Conservation (phyloP, 176 grass and related monocot species). For the Ensete glaucum region DNA sequence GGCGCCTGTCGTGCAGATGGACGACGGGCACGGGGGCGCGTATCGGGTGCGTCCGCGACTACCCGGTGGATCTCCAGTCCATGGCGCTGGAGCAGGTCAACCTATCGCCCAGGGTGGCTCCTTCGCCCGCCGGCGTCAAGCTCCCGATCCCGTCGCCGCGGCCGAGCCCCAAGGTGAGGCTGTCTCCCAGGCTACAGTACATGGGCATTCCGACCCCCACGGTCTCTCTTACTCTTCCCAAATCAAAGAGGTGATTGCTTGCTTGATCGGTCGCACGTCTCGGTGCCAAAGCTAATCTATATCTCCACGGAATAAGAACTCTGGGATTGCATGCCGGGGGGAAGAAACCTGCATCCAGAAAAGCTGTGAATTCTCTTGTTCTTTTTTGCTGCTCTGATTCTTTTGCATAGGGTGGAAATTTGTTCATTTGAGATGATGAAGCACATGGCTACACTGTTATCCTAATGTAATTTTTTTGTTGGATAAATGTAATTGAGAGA, state of each 20-base stretch:
- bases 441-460: neutral
- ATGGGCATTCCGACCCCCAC: slow-evolving; percentile 41
- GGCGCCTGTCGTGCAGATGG: slow-evolving; percentile 21
- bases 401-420: too few relatives aligned
- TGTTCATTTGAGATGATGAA: neutral
- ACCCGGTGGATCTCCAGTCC: slow-evolving; percentile 59
- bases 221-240: neutral
- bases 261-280: neutral
- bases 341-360: too few relatives aligned
- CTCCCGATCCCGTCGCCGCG: slow-evolving; percentile 72
- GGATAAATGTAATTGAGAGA: neutral
- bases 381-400: too few relatives aligned
- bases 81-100: slow-evolving; percentile 89
- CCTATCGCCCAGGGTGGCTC: slow-evolving; percentile 54
- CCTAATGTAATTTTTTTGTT: neutral
- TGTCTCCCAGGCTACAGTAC: slow-evolving; percentile 62
- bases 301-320: neutral
- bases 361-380: too few relatives aligned
- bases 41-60: slow-evolving; percentile 70
- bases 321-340: neutral
- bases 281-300: neutral
- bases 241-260: neutral
- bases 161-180: slow-evolving; percentile 52
- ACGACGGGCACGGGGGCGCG: slow-evolving; percentile 42
- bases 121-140: slow-evolving; percentile 31